Evolutionary conservation across 2,329 filamentous ascomycete genomes (phyloP).

Genomic region (Pezicula carpinea): DNA sequence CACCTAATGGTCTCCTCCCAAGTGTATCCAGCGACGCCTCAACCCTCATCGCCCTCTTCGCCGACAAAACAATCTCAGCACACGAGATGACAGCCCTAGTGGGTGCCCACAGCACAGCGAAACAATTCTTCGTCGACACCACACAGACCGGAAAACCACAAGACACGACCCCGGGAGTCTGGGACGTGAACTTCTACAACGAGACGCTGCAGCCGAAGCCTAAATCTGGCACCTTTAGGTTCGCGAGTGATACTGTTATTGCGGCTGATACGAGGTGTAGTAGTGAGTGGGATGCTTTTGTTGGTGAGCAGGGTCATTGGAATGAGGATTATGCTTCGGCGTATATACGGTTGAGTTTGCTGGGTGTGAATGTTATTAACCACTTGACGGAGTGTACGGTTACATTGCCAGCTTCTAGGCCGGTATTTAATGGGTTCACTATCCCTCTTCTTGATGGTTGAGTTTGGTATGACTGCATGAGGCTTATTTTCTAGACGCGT

Average conservation of each 20-base stretch:
- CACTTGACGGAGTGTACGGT: too few species aligned
- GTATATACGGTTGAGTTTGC: conserved; percentile 38
- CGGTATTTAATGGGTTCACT: too few species aligned
- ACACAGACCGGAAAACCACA: conserved; percentile 31
- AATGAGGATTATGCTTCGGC: conserved; percentile 37
- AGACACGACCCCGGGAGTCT: conserved; percentile 44
- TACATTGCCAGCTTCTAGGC: too few species aligned
- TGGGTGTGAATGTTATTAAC: conserved; percentile 12
- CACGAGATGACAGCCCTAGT: conserved; percentile 48
- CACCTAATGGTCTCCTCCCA: conserved; percentile 42
- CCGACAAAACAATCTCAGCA: conserved; percentile 44
- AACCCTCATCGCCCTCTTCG: conserved; percentile 41
- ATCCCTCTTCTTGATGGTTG: too few species aligned
- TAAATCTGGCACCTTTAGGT: conserved; percentile 28
- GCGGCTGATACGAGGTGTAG: conserved; percentile 1
- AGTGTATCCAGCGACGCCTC: conserved; percentile 34
- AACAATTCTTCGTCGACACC: conserved; percentile 37
- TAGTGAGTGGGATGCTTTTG: conserved; percentile 35
- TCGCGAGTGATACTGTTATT: conserved; percentile 26
- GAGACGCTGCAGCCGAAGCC: conserved; percentile 28
- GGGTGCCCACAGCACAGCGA: conserved; percentile 47
- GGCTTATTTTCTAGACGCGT: too few species aligned
- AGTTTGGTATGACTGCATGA: too few species aligned
- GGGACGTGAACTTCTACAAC: conserved; percentile 47
- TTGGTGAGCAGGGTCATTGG: conserved; percentile 35